A percentile compares a stretch with the other conserved stretches of the same genome.
These are phyloP conservation scores for Tuctoria greenei DNA, from an alignment of 176 grass and related monocot genomes.

Conservation along the genomic window DNA sequence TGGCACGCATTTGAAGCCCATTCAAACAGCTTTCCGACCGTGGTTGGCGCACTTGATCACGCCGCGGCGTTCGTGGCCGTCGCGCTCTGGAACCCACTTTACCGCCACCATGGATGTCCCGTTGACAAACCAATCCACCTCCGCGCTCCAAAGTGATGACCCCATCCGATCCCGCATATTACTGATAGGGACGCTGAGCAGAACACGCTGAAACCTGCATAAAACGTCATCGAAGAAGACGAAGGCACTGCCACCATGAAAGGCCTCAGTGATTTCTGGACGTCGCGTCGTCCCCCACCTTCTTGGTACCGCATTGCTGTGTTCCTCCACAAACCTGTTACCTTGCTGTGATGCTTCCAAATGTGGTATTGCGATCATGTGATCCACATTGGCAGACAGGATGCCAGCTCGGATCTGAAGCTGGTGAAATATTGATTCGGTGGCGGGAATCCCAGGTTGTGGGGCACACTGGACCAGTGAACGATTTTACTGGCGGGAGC, in stretches of 20 bases:
- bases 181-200: not conserved
- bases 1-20: conserved; percentile 16
- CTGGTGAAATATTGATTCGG: not conserved
- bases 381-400: not conserved
- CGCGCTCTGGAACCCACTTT: not conserved
- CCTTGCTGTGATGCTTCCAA: not conserved
- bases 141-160: not conserved
- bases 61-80: conserved; percentile 12
- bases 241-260: not conserved
- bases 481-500: not conserved
- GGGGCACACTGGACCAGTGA: not conserved
- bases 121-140: not conserved
- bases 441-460: not conserved
- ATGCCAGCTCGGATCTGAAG: not conserved
- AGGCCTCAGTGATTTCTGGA: not conserved
- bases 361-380: not conserved
- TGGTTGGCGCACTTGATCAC: conserved; percentile 13
- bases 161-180: not conserved
- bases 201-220: not conserved
- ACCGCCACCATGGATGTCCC: not conserved
- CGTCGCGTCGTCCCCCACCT: not conserved
- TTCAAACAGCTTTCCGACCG: conserved; percentile 15
- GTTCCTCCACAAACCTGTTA: not conserved
- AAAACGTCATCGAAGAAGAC: not conserved
- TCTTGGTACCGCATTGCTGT: not conserved